A percentile compares a stretch with the other conserved stretches of the same genome.
phyloP scores from a whole-genome alignment of 768 basidiomycete species.

The Hericium rajendrae region DNA sequence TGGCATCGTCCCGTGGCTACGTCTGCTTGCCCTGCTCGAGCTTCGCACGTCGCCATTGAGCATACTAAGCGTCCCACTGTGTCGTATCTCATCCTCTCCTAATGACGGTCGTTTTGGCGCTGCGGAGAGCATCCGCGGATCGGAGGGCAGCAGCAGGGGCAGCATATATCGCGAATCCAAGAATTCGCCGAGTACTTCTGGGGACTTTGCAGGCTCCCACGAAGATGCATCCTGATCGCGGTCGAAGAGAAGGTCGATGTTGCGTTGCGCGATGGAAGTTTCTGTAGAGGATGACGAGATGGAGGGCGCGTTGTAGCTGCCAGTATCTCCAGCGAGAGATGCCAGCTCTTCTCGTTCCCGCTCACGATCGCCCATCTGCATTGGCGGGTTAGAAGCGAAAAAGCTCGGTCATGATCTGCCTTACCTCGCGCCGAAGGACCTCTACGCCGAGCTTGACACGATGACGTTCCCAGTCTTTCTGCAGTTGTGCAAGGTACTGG shows the following conservation, averaged over 20 bases:
- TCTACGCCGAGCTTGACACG: conserved; percentile 82
- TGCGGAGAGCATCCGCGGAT: conserved; percentile 69
- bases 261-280: conserved; percentile 33
- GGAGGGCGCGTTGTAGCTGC: conserved; percentile 21
- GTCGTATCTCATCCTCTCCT: conserved; percentile 24
- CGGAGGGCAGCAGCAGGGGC: conserved; percentile 73
- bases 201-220: conserved; percentile 73
- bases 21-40: conserved; percentile 29
- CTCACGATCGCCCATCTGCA: conserved; percentile 59
- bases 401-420: background rate
- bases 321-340: conserved; percentile 19
- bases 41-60: conserved; percentile 17
- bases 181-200: conserved; percentile 81
- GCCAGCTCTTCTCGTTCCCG: conserved; percentile 56
- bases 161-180: conserved; percentile 92
- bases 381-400: conserved; percentile 1
- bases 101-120: conserved; percentile 40
- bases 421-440: conserved; percentile 73
- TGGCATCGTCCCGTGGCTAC: conserved; percentile 30
- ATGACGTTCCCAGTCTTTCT: conserved; percentile 96
- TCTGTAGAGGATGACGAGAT: conserved; percentile 19
- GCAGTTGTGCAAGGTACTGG: conserved; percentile 89
- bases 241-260: conserved; percentile 78
- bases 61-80: conserved; percentile 15
- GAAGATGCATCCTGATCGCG: conserved; percentile 47